Percentiles rank a stretch among this genome's conserved stretches.
phyloP scores from a whole-genome alignment of 2,329 filamentous ascomycete genomes.

The Sporothrix protearum region DNA sequence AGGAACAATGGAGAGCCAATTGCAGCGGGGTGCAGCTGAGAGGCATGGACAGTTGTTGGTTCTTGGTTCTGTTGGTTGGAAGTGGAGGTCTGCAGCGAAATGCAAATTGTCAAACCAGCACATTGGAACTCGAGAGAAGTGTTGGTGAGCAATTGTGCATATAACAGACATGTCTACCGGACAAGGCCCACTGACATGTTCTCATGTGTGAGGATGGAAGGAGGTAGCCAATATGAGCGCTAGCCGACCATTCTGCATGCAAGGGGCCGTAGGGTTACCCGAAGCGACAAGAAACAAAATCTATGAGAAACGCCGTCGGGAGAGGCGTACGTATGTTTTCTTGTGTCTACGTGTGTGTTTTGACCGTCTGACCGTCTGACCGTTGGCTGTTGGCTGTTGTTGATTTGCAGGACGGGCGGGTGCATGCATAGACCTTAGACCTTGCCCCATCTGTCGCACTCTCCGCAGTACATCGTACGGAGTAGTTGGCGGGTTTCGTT shows the following conservation, averaged over 20 bases:
- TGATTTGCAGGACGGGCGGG: slow-evolving; percentile 9
- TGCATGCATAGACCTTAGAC: not conserved
- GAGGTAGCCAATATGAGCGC: not conserved
- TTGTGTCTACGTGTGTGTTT: no score
- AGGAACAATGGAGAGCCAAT: no score
- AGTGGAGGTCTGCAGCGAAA: not conserved
- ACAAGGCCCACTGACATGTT: not conserved
- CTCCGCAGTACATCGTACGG: not conserved
- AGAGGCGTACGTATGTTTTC: not conserved
- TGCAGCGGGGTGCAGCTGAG: not conserved
- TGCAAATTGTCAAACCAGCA: not conserved
- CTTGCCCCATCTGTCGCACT: no score
- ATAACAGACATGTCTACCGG: not conserved
- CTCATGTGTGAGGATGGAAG: not conserved
- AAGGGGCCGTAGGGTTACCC: not conserved
- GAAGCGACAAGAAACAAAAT: not conserved
- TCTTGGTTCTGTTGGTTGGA: not conserved
- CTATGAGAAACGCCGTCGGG: not conserved
- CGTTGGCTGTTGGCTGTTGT: not conserved
- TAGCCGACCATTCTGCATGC: not conserved
- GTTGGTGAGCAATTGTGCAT: not conserved
- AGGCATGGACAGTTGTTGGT: not conserved
- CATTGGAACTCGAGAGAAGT: not conserved
- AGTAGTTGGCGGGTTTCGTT: not conserved
- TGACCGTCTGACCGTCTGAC: no score